Evolutionary conservation across 306 rosid species (phyloP).

Genomic region (Begonia masoniana): DNA sequence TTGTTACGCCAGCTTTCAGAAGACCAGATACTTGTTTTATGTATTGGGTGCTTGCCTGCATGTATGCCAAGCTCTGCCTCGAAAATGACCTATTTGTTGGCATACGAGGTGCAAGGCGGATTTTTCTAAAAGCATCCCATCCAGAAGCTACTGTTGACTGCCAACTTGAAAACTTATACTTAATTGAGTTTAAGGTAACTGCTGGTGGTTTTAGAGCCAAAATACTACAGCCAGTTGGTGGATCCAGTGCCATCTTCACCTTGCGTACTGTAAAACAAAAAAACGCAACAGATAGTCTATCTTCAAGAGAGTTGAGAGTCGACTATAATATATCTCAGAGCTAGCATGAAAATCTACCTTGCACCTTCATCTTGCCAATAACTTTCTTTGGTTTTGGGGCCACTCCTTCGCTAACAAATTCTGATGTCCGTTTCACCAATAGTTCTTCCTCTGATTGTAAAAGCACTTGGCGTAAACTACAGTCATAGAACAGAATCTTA

Average conservation of each 20-base stretch:
- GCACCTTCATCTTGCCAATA: slow-evolving; percentile 95
- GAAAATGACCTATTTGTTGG: slow-evolving; percentile 73
- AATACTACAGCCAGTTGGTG: slow-evolving; percentile 84
- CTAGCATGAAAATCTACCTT: slow-evolving; percentile 44
- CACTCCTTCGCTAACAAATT: slow-evolving; percentile 65
- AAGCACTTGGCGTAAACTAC: slow-evolving; percentile 74
- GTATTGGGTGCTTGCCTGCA: slow-evolving; percentile 85
- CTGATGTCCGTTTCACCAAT: slow-evolving; percentile 62
- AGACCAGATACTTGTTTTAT: slow-evolving; percentile 89
- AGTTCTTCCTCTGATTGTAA: slow-evolving; percentile 89
- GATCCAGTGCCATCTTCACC: slow-evolving; percentile 67
- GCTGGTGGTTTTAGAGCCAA: slow-evolving; percentile 38
- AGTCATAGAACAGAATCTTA: neutral
- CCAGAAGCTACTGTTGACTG: slow-evolving; percentile 70
- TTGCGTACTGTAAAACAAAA: slow-evolving; percentile 56
- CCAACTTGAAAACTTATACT: slow-evolving; percentile 37
- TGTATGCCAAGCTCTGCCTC: slow-evolving; percentile 79
- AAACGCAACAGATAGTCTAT: slow-evolving; percentile 8
- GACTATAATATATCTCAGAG: slow-evolving; percentile 5
- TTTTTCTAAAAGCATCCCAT: slow-evolving; percentile 58
- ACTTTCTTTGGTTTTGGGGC: slow-evolving; percentile 79
- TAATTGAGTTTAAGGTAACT: slow-evolving; percentile 51
- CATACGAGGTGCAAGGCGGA: slow-evolving; percentile 49
- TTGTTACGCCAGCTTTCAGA: slow-evolving; percentile 74
- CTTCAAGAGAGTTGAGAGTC: slow-evolving; percentile 9